Evolutionary conservation across 257 asterid genomes (phyloP).

Genomic region (Fraxinus anomala): DNA sequence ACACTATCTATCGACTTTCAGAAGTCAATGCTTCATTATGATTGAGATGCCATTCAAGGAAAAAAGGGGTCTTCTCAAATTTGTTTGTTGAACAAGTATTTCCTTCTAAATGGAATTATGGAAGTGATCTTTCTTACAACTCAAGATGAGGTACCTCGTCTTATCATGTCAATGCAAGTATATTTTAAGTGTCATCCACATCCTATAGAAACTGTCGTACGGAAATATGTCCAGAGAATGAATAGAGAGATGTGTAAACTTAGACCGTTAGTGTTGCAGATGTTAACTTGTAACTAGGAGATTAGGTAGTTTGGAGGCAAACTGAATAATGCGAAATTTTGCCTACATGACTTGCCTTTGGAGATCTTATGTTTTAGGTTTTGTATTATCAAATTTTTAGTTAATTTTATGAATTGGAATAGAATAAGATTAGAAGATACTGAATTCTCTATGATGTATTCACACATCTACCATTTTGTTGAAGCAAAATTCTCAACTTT

Average conservation of each 20-base stretch:
- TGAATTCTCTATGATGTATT: background rate
- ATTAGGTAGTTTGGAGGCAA: background rate
- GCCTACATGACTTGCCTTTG: background rate
- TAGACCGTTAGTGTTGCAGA: background rate
- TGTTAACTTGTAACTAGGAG: background rate
- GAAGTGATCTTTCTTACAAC: background rate
- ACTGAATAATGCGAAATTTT: background rate
- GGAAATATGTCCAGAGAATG: background rate
- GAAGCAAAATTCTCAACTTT: too few relatives aligned
- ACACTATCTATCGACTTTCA: background rate
- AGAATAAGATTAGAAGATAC: background rate
- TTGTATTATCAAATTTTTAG: background rate
- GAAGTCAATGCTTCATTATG: background rate
- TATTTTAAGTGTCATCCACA: background rate
- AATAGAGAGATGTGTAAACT: background rate
- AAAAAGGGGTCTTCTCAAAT: background rate
- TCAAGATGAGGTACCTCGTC: background rate
- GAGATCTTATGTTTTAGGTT: background rate
- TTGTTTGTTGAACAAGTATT: background rate
- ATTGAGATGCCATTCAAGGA: background rate
- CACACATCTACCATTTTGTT: background rate
- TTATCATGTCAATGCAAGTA: background rate
- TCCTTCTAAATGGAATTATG: background rate
- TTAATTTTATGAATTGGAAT: background rate
- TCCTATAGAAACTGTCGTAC: background rate